Percentiles rank a stretch among this genome's conserved stretches.
phyloP scores from a whole-genome alignment of 106 monocot species.

The Acorus gramineus region DNA sequence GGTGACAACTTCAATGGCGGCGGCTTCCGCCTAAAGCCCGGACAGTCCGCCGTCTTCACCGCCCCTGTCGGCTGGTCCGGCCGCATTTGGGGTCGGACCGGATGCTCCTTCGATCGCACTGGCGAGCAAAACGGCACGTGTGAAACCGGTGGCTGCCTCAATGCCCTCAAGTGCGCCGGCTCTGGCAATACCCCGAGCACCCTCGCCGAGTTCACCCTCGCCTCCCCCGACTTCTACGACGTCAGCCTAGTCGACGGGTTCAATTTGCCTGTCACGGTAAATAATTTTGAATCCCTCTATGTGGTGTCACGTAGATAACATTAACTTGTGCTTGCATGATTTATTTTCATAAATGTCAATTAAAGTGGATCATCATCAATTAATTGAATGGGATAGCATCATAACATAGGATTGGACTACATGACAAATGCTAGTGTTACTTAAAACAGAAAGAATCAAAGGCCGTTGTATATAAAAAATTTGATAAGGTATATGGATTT shows the following conservation, averaged over 20 bases:
- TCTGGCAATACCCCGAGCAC: slow-evolving; percentile 59
- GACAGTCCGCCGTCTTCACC: slow-evolving; percentile 54
- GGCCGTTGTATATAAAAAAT: no score
- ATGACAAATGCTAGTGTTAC: no score
- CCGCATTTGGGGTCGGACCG: slow-evolving; percentile 91
- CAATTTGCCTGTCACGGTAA: slow-evolving; percentile 64
- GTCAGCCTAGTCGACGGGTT: slow-evolving; percentile 94
- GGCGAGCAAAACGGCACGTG: slow-evolving; percentile 49
- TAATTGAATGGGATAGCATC: no score
- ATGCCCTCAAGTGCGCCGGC: slow-evolving; percentile 42
- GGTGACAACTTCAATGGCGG: slow-evolving; percentile 60
- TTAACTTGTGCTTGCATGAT: no score
- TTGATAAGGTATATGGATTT: no score
- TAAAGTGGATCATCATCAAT: no score
- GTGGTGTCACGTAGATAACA: no score
- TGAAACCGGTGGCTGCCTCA: slow-evolving; percentile 59
- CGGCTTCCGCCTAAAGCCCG: slow-evolving; percentile 46
- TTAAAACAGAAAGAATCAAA: no score
- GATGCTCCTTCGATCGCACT: slow-evolving; percentile 50
- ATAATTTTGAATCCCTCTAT: no score
- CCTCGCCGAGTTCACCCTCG: slow-evolving; percentile 81
- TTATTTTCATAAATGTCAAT: no score
- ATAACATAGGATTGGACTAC: no score
- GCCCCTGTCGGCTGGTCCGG: slow-evolving; percentile 73
- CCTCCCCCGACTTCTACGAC: slow-evolving; percentile 62